Evolutionary conservation across 306 rosid genomes (phyloP), one percentile per base, ranked within the genome.

Genomic region (Hylodesmum podocarpum): DNA sequence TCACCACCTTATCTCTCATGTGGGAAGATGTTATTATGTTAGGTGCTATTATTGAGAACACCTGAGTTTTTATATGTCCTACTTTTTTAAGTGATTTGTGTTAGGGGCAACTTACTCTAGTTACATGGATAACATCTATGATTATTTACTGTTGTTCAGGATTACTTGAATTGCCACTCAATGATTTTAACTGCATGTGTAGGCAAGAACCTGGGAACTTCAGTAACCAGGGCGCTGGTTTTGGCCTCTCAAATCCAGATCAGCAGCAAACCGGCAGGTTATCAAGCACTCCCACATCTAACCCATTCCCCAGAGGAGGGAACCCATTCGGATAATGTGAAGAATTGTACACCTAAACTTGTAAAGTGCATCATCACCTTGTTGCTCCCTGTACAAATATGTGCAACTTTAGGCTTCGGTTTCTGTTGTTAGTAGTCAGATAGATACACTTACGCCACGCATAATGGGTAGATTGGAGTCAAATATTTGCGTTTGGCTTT

Each of bases 311-410:
- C 16, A 62, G 66, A 1, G 84, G 97, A 72, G 91, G 98, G 57
- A 96, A 96, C 77, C 99, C 99, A 64, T 96, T 96, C 64, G 96
- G 94, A 15, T 96, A 73, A 82, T 50, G 71, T 68, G 37, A 54
- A 81, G 24, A 51, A 57, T 57, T 63, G 53, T 63, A 55, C 13
- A 33, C 54, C 69, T 37, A 57, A 66, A 75, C 78, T 70, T 80
- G 51, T 74, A 57, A 67, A 71, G 81, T 78, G 73, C 78, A 80
- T 79, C 89, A 89, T 84, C 82, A 69, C 51, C 77, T 85, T 71
- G 76, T 72, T 75, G 87, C 84, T 71, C 74, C 83, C 71, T 68
- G 80, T 83, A 82, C 89, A 84, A 86, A 82, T 72, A 80, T 31
- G 76, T 86, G 83, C 83, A 91, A 83, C 82, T 84, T 77, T 85